Evolutionary conservation across 2,329 filamentous ascomycete species (phyloP), one percentile per base, ranked within the genome.

Genomic region (Chaetomium olivaceum): DNA sequence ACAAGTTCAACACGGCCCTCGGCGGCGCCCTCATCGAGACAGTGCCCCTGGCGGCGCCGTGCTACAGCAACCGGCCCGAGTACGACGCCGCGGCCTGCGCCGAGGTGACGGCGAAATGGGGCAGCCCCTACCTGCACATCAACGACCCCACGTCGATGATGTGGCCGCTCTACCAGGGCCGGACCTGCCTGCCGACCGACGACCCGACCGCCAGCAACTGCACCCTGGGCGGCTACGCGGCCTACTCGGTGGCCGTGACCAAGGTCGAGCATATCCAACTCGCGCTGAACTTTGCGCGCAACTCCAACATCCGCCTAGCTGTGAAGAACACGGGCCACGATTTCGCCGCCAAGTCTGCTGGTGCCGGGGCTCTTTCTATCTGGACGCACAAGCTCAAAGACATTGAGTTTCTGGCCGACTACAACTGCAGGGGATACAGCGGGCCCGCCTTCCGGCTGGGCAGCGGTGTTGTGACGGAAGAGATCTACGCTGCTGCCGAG

Each of bases 251-350:
- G 3, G 77, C 78, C 25, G 77, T 75, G 2, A 77, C 74, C 16
- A 77, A 73, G 4, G 77, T 77, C n/a, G 73, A 71, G 62, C 76
- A 80, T 36, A 74, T 80, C 8, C 79, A 80, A 70, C 73, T 76
- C 0, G 77, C 76, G 0, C 73, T 81, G 39, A 80, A 80, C 69
- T 80, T 81, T 71, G 78, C 79, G 0, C 72, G 79, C 11, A 79
- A 78, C 39, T 70, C 70, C 55, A 77, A 79, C 59, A 52, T 81
- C 0, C 72, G 79, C 9, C 69, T 81, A 12, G 74, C 79, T 3
- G 72, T 81, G 62, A 79, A 78, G 74, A 83, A 85, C 73, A 86
- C 83, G 0, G 83, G 82, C 23, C 84, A 86, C 69, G 82, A 85
- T 69, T 84, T 82, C 68, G 75, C 76, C 46, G 77, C 73, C 58